A percentile compares a stretch with the other conserved stretches of the same genome.
These are phyloP conservation scores for Colletotrichum simmondsii DNA, from an alignment of 2,329 filamentous ascomycete species.

Conservation along the genomic window DNA sequence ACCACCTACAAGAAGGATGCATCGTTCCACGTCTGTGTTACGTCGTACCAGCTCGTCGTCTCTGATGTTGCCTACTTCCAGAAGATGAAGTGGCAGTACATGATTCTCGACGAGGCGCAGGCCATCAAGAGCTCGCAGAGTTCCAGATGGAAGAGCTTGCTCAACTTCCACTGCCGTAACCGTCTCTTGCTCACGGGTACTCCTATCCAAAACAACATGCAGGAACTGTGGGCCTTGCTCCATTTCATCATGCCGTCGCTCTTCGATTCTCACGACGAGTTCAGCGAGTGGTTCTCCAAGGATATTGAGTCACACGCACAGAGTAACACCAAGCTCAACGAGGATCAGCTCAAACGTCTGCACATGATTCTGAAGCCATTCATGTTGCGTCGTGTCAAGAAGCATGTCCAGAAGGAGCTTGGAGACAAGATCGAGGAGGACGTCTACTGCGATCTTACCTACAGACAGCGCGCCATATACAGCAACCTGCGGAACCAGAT, in stretches of 20 bases:
- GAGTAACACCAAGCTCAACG: constrained; percentile 99
- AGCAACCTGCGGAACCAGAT: constrained; percentile 94
- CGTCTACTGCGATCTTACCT: constrained; percentile 95
- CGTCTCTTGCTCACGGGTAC: constrained; percentile 93
- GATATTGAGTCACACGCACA: constrained; percentile 98
- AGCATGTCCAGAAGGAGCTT: constrained; percentile 98
- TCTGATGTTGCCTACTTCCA: constrained; percentile 97
- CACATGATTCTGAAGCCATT: constrained; percentile 99
- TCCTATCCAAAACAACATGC: constrained; percentile 99
- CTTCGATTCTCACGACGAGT: constrained; percentile 93
- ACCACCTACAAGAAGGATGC: constrained; percentile 94
- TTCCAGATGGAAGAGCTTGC: constrained; percentile 94
- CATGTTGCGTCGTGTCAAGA: constrained; percentile 99
- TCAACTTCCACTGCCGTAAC: constrained; percentile 96
- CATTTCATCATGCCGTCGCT: constrained; percentile 99
- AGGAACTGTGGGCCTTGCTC: constrained; percentile 95
- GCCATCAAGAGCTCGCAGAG: constrained; percentile 98
- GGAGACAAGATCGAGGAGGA: constrained; percentile 99
- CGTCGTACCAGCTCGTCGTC: constrained; percentile 96
- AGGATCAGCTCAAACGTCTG: constrained; percentile 94
- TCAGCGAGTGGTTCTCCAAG: constrained; percentile 94
- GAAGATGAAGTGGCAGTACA: constrained; percentile 99
- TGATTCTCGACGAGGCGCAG: constrained; percentile 98
- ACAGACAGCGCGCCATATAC: constrained; percentile 95
- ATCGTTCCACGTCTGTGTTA: constrained; percentile 94